Evolutionary conservation across 2,329 filamentous ascomycete genomes (phyloP).

Genomic region (Talaromyces sp.): DNA sequence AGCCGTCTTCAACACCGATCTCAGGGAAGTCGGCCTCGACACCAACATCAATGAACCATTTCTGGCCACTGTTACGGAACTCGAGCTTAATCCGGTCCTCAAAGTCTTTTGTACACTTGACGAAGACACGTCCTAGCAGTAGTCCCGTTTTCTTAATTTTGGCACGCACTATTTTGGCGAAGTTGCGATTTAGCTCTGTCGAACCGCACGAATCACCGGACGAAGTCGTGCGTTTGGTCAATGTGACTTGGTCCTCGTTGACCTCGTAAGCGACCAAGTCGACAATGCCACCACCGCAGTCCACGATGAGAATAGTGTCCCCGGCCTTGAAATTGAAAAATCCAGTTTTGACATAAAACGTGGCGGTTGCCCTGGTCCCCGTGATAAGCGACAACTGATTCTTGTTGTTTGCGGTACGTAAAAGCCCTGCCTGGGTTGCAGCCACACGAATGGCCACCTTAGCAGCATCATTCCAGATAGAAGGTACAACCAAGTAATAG

Average conservation of each 20-base stretch:
- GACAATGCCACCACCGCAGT: slow-evolving; percentile 95
- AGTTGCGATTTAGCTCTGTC: slow-evolving; percentile 92
- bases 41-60: slow-evolving; percentile 97
- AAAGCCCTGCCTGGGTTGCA: slow-evolving; percentile 92
- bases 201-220: slow-evolving; percentile 96
- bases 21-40: slow-evolving; percentile 98
- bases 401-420: slow-evolving; percentile 86
- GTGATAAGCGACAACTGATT: slow-evolving; percentile 90
- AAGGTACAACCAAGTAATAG: slow-evolving; percentile 96
- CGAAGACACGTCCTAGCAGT: slow-evolving; percentile 92
- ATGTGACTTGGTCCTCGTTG: slow-evolving; percentile 93
- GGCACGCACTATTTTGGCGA: slow-evolving; percentile 92
- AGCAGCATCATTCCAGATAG: slow-evolving; percentile 98
- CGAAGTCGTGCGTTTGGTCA: slow-evolving; percentile 92
- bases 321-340: slow-evolving; percentile 92
- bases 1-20: slow-evolving; percentile 94
- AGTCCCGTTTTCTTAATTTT: slow-evolving; percentile 99
- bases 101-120: slow-evolving; percentile 99
- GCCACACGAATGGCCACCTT: slow-evolving; percentile 94
- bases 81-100: slow-evolving; percentile 99
- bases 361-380: slow-evolving; percentile 91
- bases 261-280: slow-evolving; percentile 98
- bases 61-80: slow-evolving; percentile 97
- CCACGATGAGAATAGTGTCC: slow-evolving; percentile 92
- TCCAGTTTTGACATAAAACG: slow-evolving; percentile 96